Evolutionary conservation across 371 early-diverging fungal species (phyloP).

Genomic region (Actinomortierella wolfii): DNA sequence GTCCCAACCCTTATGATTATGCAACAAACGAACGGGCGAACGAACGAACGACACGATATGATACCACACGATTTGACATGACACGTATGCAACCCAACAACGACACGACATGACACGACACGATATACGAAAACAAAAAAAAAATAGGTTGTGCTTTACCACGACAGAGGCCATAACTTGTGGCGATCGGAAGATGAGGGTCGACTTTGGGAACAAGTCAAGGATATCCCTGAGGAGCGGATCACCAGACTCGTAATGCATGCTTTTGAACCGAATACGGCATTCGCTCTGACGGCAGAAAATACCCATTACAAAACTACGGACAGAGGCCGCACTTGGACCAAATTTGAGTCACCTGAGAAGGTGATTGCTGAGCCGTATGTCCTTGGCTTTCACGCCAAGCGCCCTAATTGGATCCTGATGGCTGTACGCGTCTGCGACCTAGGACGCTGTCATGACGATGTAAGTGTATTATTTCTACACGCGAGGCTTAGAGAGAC

Average conservation of each 20-base stretch:
- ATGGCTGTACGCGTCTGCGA: slow-evolving; percentile 59
- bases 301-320: slow-evolving; percentile 68
- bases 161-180: slow-evolving; percentile 57
- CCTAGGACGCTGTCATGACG: slow-evolving; percentile 52
- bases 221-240: slow-evolving; percentile 47
- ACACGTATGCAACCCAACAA: not conserved
- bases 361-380: slow-evolving; percentile 48
- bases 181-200: slow-evolving; percentile 74
- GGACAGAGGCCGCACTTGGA: slow-evolving; percentile 72
- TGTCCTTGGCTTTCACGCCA: slow-evolving; percentile 71
- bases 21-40: not conserved
- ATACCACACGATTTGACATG: not conserved
- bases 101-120: not conserved
- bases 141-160: slow-evolving; percentile 60
- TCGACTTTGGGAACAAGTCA: slow-evolving; percentile 59
- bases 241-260: slow-evolving; percentile 59
- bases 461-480: slow-evolving; percentile 47
- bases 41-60: not conserved
- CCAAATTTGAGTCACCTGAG: slow-evolving; percentile 57
- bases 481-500: too few species aligned
- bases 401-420: slow-evolving; percentile 60
- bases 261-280: slow-evolving; percentile 59
- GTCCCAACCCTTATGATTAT: not conserved
- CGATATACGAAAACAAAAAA: not conserved
- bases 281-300: slow-evolving; percentile 60